phyloP scores from a whole-genome alignment of 495 filamentous ascomycete genomes.

The Aspergillus coremiiformis region DNA sequence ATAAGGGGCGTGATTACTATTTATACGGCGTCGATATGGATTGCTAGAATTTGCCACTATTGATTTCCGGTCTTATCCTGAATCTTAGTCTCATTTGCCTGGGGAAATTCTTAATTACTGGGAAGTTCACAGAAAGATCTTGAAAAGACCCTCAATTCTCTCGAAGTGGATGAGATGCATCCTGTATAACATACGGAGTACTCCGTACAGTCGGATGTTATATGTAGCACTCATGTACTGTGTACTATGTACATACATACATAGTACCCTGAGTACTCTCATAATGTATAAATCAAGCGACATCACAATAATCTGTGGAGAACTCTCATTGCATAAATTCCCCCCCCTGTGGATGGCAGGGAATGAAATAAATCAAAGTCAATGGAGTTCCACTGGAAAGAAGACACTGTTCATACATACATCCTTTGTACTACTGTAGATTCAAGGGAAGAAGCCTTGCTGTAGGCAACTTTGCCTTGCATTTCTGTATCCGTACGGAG shows the following conservation, averaged over 20 bases:
- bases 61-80: not conserved
- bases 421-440: too few relatives aligned
- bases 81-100: not conserved
- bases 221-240: not conserved
- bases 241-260: not conserved
- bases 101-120: not conserved
- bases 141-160: too few relatives aligned
- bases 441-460: too few relatives aligned
- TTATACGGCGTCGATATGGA: not conserved
- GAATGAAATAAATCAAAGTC: not conserved
- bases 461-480: too few relatives aligned
- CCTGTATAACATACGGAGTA: not conserved
- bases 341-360: too few relatives aligned
- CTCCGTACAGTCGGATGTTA: not conserved
- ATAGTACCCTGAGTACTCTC: too few relatives aligned
- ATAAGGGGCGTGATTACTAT: not conserved
- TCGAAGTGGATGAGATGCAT: too few relatives aligned
- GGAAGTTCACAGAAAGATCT: not conserved
- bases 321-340: too few relatives aligned
- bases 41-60: not conserved
- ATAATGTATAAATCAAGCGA: too few relatives aligned
- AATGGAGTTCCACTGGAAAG: not conserved
- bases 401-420: too few relatives aligned
- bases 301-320: too few relatives aligned
- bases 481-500: too few relatives aligned